Evolutionary conservation across 2,329 filamentous ascomycete genomes (phyloP).

Genomic region (Neurospora sp.): DNA sequence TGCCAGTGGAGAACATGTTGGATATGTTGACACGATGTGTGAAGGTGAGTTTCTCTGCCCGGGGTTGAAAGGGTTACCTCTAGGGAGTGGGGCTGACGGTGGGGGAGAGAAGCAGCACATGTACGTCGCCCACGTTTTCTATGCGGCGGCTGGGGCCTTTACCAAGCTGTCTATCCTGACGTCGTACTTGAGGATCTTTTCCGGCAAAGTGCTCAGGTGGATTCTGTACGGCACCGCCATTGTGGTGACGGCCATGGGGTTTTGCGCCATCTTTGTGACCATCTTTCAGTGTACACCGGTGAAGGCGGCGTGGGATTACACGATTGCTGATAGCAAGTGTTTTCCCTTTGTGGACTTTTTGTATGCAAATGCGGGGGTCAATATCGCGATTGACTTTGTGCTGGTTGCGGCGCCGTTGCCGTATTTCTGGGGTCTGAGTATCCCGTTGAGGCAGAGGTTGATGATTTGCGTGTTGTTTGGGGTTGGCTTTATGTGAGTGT

Average conservation of each 20-base stretch:
- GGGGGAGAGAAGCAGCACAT: conserved; percentile 9
- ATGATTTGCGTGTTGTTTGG: conserved; percentile 21
- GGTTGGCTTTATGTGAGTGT: conserved; percentile 21
- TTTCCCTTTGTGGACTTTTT: conserved; percentile 20
- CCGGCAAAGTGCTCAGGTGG: conserved; percentile 20
- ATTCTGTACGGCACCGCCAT: conserved; percentile 22
- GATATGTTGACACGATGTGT: conserved; percentile 12
- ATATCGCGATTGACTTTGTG: conserved; percentile 20
- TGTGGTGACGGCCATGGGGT: conserved; percentile 18
- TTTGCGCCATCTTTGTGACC: conserved; percentile 18
- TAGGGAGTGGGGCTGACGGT: not conserved
- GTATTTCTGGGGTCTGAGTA: conserved; percentile 20
- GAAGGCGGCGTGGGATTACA: conserved; percentile 20
- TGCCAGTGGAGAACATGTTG: conserved; percentile 7
- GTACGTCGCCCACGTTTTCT: conserved; percentile 16
- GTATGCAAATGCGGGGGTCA: conserved; percentile 21
- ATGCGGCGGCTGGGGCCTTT: conserved; percentile 17
- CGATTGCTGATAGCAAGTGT: conserved; percentile 13
- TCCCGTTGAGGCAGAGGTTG: conserved; percentile 19
- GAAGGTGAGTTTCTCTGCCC: not conserved
- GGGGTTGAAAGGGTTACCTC: not conserved
- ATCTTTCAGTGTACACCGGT: conserved; percentile 22
- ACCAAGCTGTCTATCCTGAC: conserved; percentile 23
- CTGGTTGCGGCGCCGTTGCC: conserved; percentile 22
- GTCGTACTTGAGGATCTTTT: conserved; percentile 23